Evolutionary conservation across 768 basidiomycete genomes (phyloP).

Genomic region (Suillus hirtellus): DNA sequence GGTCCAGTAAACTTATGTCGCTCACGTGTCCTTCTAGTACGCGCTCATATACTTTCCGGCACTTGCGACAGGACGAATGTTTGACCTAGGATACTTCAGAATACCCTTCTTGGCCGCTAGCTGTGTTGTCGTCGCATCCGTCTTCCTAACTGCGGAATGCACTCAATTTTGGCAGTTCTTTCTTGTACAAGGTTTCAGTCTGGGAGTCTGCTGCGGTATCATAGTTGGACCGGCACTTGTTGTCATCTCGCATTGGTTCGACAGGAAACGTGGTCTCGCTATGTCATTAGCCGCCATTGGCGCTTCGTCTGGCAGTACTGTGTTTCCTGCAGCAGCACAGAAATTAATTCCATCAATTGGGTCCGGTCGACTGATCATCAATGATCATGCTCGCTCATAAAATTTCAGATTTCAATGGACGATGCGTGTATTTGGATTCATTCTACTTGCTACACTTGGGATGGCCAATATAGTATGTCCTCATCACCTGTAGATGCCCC

Average conservation of each 20-base stretch:
- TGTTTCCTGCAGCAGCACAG: conserved; percentile 63
- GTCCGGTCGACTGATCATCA: conserved; percentile 34
- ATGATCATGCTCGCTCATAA: not conserved
- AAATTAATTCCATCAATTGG: conserved; percentile 56
- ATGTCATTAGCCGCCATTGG: conserved; percentile 66
- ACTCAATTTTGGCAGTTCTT: conserved; percentile 77
- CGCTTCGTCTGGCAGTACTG: conserved; percentile 65
- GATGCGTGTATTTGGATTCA: conserved; percentile 67
- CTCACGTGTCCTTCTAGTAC: conserved; percentile 42
- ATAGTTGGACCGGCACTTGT: conserved; percentile 64
- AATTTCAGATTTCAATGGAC: conserved; percentile 74
- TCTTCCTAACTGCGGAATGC: conserved; percentile 72
- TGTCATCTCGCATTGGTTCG: conserved; percentile 75
- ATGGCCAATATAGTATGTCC: conserved; percentile 51
- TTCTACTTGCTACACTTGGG: conserved; percentile 52
- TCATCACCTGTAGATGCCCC: conserved; percentile 16
- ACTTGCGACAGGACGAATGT: conserved; percentile 63
- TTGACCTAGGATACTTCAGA: conserved; percentile 71
- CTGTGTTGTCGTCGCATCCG: conserved; percentile 50
- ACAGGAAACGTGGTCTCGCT: conserved; percentile 49
- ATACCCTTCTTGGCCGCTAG: conserved; percentile 50
- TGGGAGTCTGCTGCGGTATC: conserved; percentile 62
- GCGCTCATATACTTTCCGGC: conserved; percentile 63
- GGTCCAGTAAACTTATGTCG: conserved; percentile 3
- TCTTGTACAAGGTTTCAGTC: conserved; percentile 68